A percentile compares a stretch with the other conserved stretches of the same genome.
These are phyloP conservation scores for Paramecium tetraurelia DNA, from an alignment of 73 alveolate genomes.

Conservation along the genomic window DNA sequence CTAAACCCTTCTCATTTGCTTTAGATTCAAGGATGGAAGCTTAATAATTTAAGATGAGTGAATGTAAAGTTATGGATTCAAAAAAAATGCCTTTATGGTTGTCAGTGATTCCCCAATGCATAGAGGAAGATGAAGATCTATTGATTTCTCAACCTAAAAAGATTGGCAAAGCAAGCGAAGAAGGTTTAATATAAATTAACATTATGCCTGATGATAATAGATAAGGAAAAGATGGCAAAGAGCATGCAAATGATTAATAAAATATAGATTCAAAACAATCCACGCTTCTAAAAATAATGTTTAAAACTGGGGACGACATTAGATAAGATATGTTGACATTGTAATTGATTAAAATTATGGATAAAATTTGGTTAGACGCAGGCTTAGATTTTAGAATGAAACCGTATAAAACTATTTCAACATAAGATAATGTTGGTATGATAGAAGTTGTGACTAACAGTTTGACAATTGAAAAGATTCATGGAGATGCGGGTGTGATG, in stretches of 20 bases:
- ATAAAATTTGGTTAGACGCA: slow-evolving; percentile 93
- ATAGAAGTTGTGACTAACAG: slow-evolving; percentile 90
- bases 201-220: background rate
- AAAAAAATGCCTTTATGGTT: slow-evolving; percentile 60
- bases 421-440: slow-evolving; percentile 92
- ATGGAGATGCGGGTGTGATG: slow-evolving; percentile 36
- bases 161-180: background rate
- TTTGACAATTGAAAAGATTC: slow-evolving; percentile 53
- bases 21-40: slow-evolving; percentile 59
- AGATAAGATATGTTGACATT: slow-evolving; percentile 93
- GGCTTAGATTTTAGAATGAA: slow-evolving; percentile 92
- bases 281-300: background rate
- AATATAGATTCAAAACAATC: background rate
- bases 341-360: slow-evolving; percentile 90
- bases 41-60: background rate
- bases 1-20: slow-evolving; percentile 50
- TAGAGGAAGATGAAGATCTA: background rate
- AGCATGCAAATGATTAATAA: background rate
- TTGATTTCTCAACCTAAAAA: background rate
- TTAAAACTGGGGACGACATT: slow-evolving; percentile 92
- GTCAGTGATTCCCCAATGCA: slow-evolving; percentile 10
- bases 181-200: background rate
- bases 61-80: slow-evolving; percentile 59
- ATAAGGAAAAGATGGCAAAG: background rate
- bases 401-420: slow-evolving; percentile 88